A percentile compares a stretch with the other conserved stretches of the same genome.
Evolutionary conservation across 2,329 filamentous ascomycete species (phyloP).

Genomic region (Botrytis tulipae): DNA sequence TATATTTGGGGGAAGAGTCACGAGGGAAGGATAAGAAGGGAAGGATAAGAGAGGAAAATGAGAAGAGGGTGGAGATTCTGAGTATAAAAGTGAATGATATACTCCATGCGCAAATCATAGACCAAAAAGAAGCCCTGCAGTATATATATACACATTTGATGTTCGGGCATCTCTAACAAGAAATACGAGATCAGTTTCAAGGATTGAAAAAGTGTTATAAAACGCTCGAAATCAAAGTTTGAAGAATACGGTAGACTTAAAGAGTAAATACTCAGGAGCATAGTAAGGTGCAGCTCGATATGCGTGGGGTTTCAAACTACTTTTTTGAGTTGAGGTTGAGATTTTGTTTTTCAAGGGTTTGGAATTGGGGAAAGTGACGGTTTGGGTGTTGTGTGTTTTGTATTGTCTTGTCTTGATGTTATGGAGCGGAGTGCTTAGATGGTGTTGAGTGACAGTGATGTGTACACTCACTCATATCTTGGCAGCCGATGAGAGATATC

Average conservation of each 20-base stretch:
- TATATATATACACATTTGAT: not conserved
- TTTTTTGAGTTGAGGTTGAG: not conserved
- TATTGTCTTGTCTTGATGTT: not conserved
- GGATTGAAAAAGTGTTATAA: no score
- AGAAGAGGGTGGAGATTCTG: not conserved
- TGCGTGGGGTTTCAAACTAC: not conserved
- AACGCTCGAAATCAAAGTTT: not conserved
- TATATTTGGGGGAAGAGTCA: not conserved
- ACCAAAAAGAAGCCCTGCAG: not conserved
- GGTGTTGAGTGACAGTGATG: not conserved
- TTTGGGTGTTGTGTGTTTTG: accelerated
- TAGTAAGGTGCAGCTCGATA: not conserved
- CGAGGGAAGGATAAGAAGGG: no score
- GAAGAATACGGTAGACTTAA: accelerated
- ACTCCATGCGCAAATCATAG: not conserved
- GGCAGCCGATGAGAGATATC: not conserved
- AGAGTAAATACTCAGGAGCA: not conserved
- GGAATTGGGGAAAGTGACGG: not conserved
- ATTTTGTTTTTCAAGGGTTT: not conserved
- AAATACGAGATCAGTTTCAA: no score
- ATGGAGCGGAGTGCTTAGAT: not conserved
- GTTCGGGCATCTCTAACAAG: no score
- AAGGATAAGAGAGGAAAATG: no score
- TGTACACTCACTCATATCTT: not conserved
- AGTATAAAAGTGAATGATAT: not conserved